Conservation (phyloP, 257 asterid species). For the Striga asiatica region DNA sequence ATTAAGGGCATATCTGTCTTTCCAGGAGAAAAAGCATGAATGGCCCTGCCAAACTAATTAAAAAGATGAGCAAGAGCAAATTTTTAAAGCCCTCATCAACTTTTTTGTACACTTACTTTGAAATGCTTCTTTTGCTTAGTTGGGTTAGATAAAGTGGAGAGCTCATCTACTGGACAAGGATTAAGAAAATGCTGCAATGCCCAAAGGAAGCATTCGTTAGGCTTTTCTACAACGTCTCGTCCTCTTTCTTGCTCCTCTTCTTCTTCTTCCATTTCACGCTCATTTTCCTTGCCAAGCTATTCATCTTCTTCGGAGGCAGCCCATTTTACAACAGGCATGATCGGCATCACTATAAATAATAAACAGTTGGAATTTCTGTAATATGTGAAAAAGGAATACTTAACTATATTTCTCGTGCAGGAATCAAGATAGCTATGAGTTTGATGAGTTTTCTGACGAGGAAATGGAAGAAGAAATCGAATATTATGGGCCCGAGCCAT, state of each 20-base stretch:
- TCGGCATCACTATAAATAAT: too few species aligned
- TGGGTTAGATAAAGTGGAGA: slow-evolving; percentile 14
- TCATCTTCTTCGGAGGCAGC: slow-evolving; percentile 58
- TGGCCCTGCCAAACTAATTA: slow-evolving; percentile 21
- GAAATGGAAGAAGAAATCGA: slow-evolving; percentile 27
- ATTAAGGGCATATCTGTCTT: slow-evolving; percentile 16
- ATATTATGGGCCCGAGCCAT: not conserved
- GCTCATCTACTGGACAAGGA: slow-evolving; percentile 9
- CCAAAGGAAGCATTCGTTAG: slow-evolving; percentile 36
- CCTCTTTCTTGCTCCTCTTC: slow-evolving; percentile 45
- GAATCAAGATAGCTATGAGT: slow-evolving; percentile 14
- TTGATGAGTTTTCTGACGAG: slow-evolving; percentile 40
- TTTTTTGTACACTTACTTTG: slow-evolving; percentile 27
- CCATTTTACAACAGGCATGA: slow-evolving; percentile 49
- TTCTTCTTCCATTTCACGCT: slow-evolving; percentile 55
- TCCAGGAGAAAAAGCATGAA: not conserved
- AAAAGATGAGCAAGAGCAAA: slow-evolving; percentile 19
- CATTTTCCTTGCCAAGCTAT: slow-evolving; percentile 15
- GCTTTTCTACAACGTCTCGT: slow-evolving; percentile 58
- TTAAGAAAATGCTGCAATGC: slow-evolving; percentile 65
- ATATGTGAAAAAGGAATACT: too few species aligned
- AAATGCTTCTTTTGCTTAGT: slow-evolving; percentile 11
- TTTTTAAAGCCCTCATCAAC: slow-evolving; percentile 23
- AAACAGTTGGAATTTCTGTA: too few species aligned
- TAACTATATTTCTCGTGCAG: slow-evolving; percentile 6